Evolutionary conservation across 2,329 filamentous ascomycete species (phyloP).

Genomic region (Lachnellula suecica): DNA sequence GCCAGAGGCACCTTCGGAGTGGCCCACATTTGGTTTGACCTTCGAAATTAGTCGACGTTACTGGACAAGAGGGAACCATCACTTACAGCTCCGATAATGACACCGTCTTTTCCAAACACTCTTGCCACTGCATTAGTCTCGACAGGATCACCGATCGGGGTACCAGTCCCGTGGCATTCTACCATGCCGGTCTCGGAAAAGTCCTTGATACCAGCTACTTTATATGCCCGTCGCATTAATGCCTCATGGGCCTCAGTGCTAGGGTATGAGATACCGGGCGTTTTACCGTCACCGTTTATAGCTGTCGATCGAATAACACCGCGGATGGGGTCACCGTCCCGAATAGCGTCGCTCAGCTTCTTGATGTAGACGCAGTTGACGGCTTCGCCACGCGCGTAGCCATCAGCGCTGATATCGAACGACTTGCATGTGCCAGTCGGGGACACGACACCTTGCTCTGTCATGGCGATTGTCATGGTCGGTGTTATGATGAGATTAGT

Average conservation of each 20-base stretch:
- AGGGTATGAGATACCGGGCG: constrained; percentile 43
- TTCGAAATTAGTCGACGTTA: background rate
- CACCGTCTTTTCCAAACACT: constrained; percentile 9
- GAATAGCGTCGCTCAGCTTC: constrained; percentile 53
- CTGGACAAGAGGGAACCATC: background rate
- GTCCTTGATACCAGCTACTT: constrained; percentile 12
- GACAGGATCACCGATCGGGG: constrained; percentile 15
- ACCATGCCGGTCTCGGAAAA: constrained; percentile 12
- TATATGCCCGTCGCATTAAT: constrained; percentile 17
- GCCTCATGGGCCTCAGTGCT: constrained; percentile 35
- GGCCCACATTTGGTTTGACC: constrained; percentile 29
- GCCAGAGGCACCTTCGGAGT: constrained; percentile 23
- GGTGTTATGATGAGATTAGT: constrained; percentile 15
- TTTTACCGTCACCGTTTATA: constrained; percentile 50
- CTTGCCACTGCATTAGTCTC: constrained; percentile 12
- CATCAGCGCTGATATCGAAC: constrained; percentile 56
- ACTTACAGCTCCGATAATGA: constrained; percentile 11
- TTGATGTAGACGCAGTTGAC: constrained; percentile 58
- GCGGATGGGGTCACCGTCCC: constrained; percentile 56
- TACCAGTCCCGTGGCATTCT: constrained; percentile 20
- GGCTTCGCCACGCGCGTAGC: constrained; percentile 64
- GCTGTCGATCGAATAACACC: constrained; percentile 53
- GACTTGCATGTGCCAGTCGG: constrained; percentile 42
- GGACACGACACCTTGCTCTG: constrained; percentile 5
- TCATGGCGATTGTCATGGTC: constrained; percentile 5